Conservation (phyloP, 495 filamentous ascomycete species). For the Aspergillus incahuasiensis region DNA sequence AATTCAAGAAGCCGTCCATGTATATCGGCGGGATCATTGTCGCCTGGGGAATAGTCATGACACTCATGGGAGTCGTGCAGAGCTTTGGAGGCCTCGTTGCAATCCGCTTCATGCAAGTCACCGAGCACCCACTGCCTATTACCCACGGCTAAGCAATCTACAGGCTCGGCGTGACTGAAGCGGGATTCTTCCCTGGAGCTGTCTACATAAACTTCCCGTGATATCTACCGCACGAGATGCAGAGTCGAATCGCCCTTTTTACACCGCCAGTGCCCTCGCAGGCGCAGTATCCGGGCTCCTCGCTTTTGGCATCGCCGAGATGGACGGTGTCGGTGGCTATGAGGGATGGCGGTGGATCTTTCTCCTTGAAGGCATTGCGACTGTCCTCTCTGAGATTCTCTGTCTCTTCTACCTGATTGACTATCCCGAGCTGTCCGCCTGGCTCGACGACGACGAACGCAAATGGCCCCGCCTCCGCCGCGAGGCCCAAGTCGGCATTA, state of each 20-base stretch:
- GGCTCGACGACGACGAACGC: slow-evolving; percentile 19
- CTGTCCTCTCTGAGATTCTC: slow-evolving; percentile 29
- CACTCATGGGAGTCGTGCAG: not conserved
- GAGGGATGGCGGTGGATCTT: slow-evolving; percentile 68
- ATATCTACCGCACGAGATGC: slow-evolving; percentile 59
- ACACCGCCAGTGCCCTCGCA: slow-evolving; percentile 54
- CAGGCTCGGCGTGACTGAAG: slow-evolving; percentile 10
- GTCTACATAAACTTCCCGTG: slow-evolving; percentile 67
- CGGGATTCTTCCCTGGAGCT: slow-evolving; percentile 61
- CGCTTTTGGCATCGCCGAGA: slow-evolving; percentile 58
- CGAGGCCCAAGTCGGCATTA: not conserved
- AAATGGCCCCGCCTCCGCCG: slow-evolving; percentile 18
- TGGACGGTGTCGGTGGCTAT: slow-evolving; percentile 55
- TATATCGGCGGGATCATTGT: slow-evolving; percentile 22
- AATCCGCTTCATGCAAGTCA: not conserved
- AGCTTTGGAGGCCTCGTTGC: not conserved
- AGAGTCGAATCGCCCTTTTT: slow-evolving; percentile 66
- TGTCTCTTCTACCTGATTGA: slow-evolving; percentile 19
- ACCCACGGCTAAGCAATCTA: too few species aligned
- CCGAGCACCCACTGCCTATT: too few species aligned
- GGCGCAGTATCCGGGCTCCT: slow-evolving; percentile 63
- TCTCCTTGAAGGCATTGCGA: slow-evolving; percentile 55
- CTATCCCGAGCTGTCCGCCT: slow-evolving; percentile 17
- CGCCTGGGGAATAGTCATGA: slow-evolving; percentile 40
- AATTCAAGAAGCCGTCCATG: slow-evolving; percentile 14